Evolutionary conservation across 1,139 yeast genomes (phyloP), one percentile per base, ranked within the genome.

Genomic region (Nadsonia starkeyi-henricii): DNA sequence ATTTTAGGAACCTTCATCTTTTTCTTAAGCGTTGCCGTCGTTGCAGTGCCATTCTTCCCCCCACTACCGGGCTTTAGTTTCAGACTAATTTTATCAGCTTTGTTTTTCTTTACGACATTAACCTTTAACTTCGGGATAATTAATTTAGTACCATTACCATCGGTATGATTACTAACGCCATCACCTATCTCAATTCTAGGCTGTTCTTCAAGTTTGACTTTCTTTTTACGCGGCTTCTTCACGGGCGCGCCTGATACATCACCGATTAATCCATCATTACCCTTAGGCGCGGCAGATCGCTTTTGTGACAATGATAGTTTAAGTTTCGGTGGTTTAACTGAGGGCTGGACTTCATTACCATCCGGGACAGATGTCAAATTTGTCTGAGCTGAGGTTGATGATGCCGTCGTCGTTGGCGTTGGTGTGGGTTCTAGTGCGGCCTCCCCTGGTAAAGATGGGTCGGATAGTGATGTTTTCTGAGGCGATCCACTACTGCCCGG

Each of bases 1-100:
- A 86, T 79, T 44, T 79, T 70, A 0, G 91, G 89, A 0, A 79
- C 70, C 41, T 47, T 48, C 57, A 59, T 51, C 58, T 56, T 51
- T 56, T 57, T 53, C 54, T 65, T 53, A 52, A 49, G 39, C 17
- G 39, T 7, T 33, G 17, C 12, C 4, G 39, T 15, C 9, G 28
- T 23, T 23, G 28, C 9, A 23, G n/a, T n/a, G n/a, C n/a, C n/a
- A 26, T 15, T 33, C 4, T 33, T 33, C 4, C 17, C 17, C 15
- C 17, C 17, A 33, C 39, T 33, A 33, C 39, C 39, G 17, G 39
- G 39, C 39, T 33, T 33, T 15, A 33, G 12, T 33, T 33, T 33
- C 17, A 33, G 17, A 15, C 39, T 33, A 15, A 33, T 33, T 15
- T 33, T 33, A 33, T 33, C 39, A 5, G 39, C 3, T 5, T n/a